Base-by-base conservation (phyloP, 2,329 filamentous ascomycete genomes). In the Arthrobotrys pseudoclavata region DNA sequence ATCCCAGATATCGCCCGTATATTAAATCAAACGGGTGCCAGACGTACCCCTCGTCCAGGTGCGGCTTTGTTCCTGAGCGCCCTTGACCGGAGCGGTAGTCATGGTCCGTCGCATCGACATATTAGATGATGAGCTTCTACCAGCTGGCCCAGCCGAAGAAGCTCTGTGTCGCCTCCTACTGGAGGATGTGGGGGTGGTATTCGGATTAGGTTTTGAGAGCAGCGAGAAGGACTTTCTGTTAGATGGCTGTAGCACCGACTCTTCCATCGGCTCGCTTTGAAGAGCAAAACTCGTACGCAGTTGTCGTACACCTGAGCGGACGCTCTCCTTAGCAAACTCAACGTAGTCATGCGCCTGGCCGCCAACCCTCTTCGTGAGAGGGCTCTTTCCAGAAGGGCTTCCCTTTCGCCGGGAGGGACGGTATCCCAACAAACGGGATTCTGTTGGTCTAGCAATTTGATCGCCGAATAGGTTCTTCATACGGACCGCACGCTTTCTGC, bases 71-170 rank as follows among this genome's bases (percentile, higher is more conserved):
- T 76, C 72, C 66, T 66, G 72, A 76, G 72, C 60, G 60, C 48
- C 60, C 31, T 70, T 76, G 53, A 29, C 26, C 13, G 72, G 72
- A 70, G 72, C 31, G 20, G 66, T 53, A 3, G 72, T 76, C 72
- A 76, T 66, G 64, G 72, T 67, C 45, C 72, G 55, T 62, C 63
- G 62, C 66, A 76, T 70, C 26, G 72, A 70, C 66, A 70, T 40
- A 53, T 69, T 67, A 34, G 72, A 53, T 24, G 45, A 66, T 12
- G 72, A 76, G 60, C 72, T 76, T 70, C 40, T 62, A 67, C 72
- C 66, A 76, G 72, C 72, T 76, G 72, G 72, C 48, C 72, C 72
- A 34, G 72, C 72, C 70, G 72, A 76, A 47, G 72, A 76, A 70
- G 72, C 72, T 47, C 72, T 70, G 72, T 69, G 66, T 70, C 72